Base-by-base conservation (phyloP, 176 grass and related monocot species). In the Dactylis glomerata region DNA sequence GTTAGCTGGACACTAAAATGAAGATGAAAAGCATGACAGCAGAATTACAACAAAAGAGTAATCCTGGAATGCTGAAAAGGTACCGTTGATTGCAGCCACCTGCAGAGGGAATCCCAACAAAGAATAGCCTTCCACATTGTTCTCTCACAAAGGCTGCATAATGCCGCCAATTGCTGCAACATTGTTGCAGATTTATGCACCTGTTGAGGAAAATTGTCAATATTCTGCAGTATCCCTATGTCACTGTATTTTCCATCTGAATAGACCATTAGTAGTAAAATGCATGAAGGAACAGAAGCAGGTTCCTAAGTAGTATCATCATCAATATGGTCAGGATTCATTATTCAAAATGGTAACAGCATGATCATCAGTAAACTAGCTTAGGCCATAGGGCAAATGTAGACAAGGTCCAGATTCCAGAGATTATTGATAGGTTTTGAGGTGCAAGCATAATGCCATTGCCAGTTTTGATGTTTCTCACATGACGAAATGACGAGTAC, bases 141-240 rank as follows among this genome's bases (percentile, higher is more conserved):
- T 85, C 84, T 89, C 46, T 95, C 96, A 47, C 93, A 96, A 40
- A 99, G 64, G 77, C 83, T 92, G 84, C 96, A 99, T 17, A 99
- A 45, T 76, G 96, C 87, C 6, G 96, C 93, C 68, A 99, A 61
- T 73, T 99, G 93, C 85, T 99, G 96, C 69, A 99, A 91, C 72
- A 99, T 84, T 73, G 89, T 99, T 51, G 96, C 96, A 77, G 89
- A 94, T 85, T 99, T 99, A 78, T 99, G 96, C n/a, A 99, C 96
- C 96, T 99, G 75, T 75, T 31, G 84, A 81, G 69, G 75, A 55
- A 80, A 59, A 40, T 37, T 10, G 42, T 84, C 15, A 80, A 84
- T 42, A 23, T 50, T 58, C 5, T 8, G 42, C 20, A n/a, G 22
- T 16, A 47, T 68, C 5, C 32, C 26, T 68, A 33, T 76, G 50